These are phyloP conservation scores for Lactarius hengduanensis DNA, from an alignment of 768 basidiomycete species.

Conservation along the genomic window DNA sequence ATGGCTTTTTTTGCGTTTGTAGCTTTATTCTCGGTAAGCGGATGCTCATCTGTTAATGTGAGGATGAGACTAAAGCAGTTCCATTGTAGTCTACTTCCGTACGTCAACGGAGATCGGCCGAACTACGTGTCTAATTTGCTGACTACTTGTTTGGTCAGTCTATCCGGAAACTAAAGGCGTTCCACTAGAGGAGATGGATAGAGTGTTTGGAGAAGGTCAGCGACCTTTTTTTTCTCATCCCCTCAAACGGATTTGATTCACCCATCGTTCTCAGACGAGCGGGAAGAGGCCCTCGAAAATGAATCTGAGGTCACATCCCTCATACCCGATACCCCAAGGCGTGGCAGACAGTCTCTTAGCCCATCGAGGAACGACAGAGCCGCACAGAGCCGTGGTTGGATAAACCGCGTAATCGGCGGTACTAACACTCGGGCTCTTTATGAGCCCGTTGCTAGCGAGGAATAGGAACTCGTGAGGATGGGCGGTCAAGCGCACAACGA, in stretches of 20 bases:
- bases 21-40: constrained; percentile 74
- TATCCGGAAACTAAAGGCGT: constrained; percentile 88
- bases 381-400: constrained; percentile 43
- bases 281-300: constrained; percentile 63
- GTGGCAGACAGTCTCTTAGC: constrained; percentile 39
- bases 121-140: not conserved
- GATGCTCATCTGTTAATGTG: constrained; percentile 10
- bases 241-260: not conserved
- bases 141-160: constrained; percentile 42
- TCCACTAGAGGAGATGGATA: constrained; percentile 89
- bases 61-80: constrained; percentile 16
- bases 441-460: constrained; percentile 48
- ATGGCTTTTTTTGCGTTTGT: constrained; percentile 86
- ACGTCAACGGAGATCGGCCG: constrained; percentile 4
- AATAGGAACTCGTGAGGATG: constrained; percentile 61
- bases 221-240: not conserved
- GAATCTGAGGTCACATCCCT: constrained; percentile 63
- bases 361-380: constrained; percentile 32
- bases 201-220: constrained; percentile 84
- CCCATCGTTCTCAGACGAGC: constrained; percentile 37
- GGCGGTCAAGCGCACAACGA: constrained; percentile 36
- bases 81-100: constrained; percentile 68
- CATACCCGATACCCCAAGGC: constrained; percentile 41
- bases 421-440: constrained; percentile 42
- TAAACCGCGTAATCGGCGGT: constrained; percentile 50